Evolutionary conservation across 2,329 filamentous ascomycete genomes (phyloP).

Genomic region (Trichoderma brevicompactum): DNA sequence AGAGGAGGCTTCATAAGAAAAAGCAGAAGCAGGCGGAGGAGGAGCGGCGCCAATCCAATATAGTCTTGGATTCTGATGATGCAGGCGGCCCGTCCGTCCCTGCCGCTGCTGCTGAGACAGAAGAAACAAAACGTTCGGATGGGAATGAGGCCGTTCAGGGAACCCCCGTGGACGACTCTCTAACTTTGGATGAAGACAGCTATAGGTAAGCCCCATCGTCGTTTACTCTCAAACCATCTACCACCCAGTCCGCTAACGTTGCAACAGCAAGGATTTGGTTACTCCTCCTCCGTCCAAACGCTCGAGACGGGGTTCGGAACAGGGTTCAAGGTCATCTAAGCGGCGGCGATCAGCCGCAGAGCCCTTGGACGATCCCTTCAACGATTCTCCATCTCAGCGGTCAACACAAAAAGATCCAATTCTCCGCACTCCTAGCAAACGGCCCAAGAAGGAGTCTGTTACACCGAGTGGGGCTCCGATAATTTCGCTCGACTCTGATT

Average conservation of each 20-base stretch:
- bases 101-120: constrained; percentile 28
- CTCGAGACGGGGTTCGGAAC: constrained; percentile 37
- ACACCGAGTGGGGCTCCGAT: constrained; percentile 31
- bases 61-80: constrained; percentile 28
- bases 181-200: constrained; percentile 27
- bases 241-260: constrained; percentile 29
- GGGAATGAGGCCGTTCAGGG: neutral
- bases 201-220: constrained; percentile 33
- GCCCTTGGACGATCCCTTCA: constrained; percentile 28
- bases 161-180: constrained; percentile 28
- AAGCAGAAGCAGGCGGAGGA: constrained; percentile 35
- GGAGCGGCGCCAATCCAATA: constrained; percentile 29
- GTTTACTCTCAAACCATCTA: neutral
- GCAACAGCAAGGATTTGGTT: constrained; percentile 38
- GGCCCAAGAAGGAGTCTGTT: constrained; percentile 4
- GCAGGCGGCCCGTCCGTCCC: constrained; percentile 33
- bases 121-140: neutral
- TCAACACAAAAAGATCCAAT: constrained; percentile 29
- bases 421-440: constrained; percentile 21
- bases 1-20: constrained; percentile 39
- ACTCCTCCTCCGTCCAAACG: constrained; percentile 49
- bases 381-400: constrained; percentile 36
- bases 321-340: constrained; percentile 30
- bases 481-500: constrained; percentile 42
- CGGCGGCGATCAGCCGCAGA: constrained; percentile 31